Evolutionary conservation across 352 stramenopile genomes (phyloP).

Genomic region (Pseudoperonospora humuli): DNA sequence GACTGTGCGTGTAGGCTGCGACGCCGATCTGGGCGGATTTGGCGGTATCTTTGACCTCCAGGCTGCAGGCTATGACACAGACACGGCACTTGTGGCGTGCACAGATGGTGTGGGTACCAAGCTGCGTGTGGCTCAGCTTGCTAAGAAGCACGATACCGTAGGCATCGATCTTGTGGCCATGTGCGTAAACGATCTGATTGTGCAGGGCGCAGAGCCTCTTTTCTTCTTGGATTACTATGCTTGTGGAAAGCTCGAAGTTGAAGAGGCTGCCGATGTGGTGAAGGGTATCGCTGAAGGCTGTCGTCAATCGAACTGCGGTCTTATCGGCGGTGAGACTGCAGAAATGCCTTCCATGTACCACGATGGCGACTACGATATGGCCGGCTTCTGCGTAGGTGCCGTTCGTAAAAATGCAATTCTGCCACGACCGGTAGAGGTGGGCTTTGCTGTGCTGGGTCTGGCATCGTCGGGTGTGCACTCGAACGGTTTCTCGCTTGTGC

Average conservation of each 20-base stretch:
- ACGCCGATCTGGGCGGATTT: slow-evolving; percentile 96
- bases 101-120: slow-evolving; percentile 99
- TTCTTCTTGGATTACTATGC: slow-evolving; percentile 99
- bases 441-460: slow-evolving; percentile 93
- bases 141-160: slow-evolving; percentile 92
- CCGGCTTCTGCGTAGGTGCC: slow-evolving; percentile 96
- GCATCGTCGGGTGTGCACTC: slow-evolving; percentile 95
- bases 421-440: slow-evolving; percentile 79
- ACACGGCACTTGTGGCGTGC: slow-evolving; percentile 96
- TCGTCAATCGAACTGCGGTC: slow-evolving; percentile 90
- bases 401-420: slow-evolving; percentile 84
- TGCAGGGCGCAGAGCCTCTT: slow-evolving; percentile 97
- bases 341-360: slow-evolving; percentile 99
- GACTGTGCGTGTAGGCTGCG: slow-evolving; percentile 91
- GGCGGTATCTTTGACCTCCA: slow-evolving; percentile 97
- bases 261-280: slow-evolving; percentile 92
- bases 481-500: slow-evolving; percentile 98
- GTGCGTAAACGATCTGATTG: slow-evolving; percentile 99
- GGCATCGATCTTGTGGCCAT: slow-evolving; percentile 99
- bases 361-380: slow-evolving; percentile 97
- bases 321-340: slow-evolving; percentile 96
- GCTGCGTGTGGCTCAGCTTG: slow-evolving; percentile 84
- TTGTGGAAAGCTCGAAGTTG: slow-evolving; percentile 93
- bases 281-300: slow-evolving; percentile 97
- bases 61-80: slow-evolving; percentile 92